Evolutionary conservation across 2,329 filamentous ascomycete genomes (phyloP).

Genomic region (Colletotrichum spinosum): DNA sequence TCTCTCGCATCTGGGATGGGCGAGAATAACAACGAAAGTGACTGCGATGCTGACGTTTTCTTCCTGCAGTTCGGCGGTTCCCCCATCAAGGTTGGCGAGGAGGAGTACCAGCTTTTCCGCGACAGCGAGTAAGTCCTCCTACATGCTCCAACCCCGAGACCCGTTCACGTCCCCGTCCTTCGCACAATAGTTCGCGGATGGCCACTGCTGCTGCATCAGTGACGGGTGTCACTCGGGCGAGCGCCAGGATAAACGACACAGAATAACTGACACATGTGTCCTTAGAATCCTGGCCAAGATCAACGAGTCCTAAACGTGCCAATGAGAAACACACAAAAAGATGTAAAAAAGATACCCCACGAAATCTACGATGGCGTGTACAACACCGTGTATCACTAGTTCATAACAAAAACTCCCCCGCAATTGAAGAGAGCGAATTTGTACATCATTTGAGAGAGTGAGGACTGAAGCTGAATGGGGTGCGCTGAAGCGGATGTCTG

Average conservation of each 20-base stretch:
- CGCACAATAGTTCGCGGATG: neutral
- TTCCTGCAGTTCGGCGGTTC: slow-evolving; percentile 84
- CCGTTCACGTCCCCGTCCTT: neutral
- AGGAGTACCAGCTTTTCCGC: slow-evolving; percentile 95
- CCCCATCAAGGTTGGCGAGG: slow-evolving; percentile 96
- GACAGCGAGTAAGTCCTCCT: slow-evolving; percentile 88
- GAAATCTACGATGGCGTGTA: slow-evolving; percentile 40
- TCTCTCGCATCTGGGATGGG: too few species aligned
- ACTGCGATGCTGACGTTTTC: slow-evolving; percentile 17
- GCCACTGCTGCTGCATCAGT: neutral
- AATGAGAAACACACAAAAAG: neutral
- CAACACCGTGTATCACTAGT: slow-evolving; percentile 47
- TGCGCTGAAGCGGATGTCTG: too few species aligned
- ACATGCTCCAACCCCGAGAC: too few species aligned
- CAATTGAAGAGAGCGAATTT: too few species aligned
- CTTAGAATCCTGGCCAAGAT: slow-evolving; percentile 96
- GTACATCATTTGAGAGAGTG: too few species aligned
- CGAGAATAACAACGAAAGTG: too few species aligned
- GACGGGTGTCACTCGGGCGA: neutral
- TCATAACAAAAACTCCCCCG: slow-evolving; percentile 18
- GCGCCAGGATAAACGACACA: slow-evolving; percentile 18
- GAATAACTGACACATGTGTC: neutral
- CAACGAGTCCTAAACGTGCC: slow-evolving; percentile 74
- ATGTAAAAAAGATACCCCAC: slow-evolving; percentile 42
- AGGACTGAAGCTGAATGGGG: too few species aligned